phyloP scores from a whole-genome alignment of 192 early-diverging fungal species.

The Coemansia erecta region DNA sequence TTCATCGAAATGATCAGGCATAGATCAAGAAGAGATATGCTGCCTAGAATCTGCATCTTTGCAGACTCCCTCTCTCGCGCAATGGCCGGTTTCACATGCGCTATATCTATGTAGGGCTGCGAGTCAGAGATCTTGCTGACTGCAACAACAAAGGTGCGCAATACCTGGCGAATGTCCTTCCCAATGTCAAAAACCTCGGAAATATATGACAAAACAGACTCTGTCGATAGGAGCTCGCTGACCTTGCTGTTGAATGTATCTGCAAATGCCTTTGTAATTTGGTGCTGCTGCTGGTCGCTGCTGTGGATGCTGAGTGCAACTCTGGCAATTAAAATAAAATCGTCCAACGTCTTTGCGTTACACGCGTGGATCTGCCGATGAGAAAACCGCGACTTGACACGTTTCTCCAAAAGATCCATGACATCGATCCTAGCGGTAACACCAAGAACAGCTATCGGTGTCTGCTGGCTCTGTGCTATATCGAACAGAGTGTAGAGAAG shows the following conservation, averaged over 20 bases:
- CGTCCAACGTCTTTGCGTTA: conserved; percentile 55
- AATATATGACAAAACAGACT: conserved; percentile 13
- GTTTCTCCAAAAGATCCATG: conserved; percentile 84
- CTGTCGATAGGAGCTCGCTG: conserved; percentile 18
- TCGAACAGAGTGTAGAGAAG: conserved; percentile 96
- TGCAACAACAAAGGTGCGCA: conserved; percentile 20
- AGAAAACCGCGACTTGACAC: conserved; percentile 92
- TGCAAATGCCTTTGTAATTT: conserved; percentile 19
- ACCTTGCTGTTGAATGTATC: conserved; percentile 53
- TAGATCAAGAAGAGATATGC: conserved; percentile 78
- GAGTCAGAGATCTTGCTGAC: conserved; percentile 9
- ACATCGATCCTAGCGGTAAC: conserved; percentile 78
- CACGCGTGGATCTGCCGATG: conserved; percentile 78
- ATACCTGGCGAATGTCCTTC: conserved; percentile 37
- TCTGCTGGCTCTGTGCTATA: conserved; percentile 76
- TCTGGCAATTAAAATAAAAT: conserved; percentile 60
- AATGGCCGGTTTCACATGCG: conserved; percentile 38
- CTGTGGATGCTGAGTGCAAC: conserved; percentile 42
- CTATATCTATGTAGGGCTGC: conserved; percentile 6
- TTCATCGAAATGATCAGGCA: conserved; percentile 77
- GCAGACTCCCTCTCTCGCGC: conserved; percentile 19
- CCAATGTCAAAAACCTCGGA: conserved; percentile 28
- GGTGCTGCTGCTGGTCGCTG: conserved; percentile 8
- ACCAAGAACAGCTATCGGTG: conserved; percentile 85
- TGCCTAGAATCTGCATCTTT: conserved; percentile 35